These are phyloP conservation scores for Noccaea bulbosa DNA, from an alignment of 345 rosid species.

Conservation along the genomic window DNA sequence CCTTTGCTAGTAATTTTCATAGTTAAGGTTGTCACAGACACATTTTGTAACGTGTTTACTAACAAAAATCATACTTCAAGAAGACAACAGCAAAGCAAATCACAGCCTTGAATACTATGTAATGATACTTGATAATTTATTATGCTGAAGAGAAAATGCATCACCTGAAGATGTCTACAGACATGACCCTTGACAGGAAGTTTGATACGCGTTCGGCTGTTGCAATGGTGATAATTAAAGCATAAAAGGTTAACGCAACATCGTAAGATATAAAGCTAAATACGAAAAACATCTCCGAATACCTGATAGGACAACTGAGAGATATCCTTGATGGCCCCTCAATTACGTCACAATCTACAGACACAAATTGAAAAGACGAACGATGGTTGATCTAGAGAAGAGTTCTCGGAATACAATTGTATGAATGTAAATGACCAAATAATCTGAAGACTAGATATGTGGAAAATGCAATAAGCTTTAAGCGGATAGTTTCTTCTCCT, in stretches of 20 bases:
- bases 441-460: slow-evolving; percentile 14
- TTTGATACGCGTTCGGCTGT: slow-evolving; percentile 73
- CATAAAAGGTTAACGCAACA: slow-evolving; percentile 9
- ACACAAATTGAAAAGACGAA: slow-evolving; percentile 23
- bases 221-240: slow-evolving; percentile 14
- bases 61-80: too few relatives aligned
- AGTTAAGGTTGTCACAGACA: too few relatives aligned
- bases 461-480: slow-evolving; percentile 8
- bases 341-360: slow-evolving; percentile 70
- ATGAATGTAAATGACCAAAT: slow-evolving; percentile 7
- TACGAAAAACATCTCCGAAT: slow-evolving; percentile 10
- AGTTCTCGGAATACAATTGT: slow-evolving; percentile 4
- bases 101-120: too few relatives aligned
- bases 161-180: slow-evolving; percentile 94
- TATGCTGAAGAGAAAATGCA: slow-evolving; percentile 22
- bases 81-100: too few relatives aligned
- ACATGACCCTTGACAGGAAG: slow-evolving; percentile 82
- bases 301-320: slow-evolving; percentile 95
- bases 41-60: too few relatives aligned
- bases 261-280: slow-evolving; percentile 11
- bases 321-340: slow-evolving; percentile 92
- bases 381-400: slow-evolving; percentile 9
- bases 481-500: slow-evolving; percentile 4
- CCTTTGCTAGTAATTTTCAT: too few relatives aligned
- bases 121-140: background rate